Evolutionary conservation across 768 basidiomycete species (phyloP).

Genomic region (Infundibulicybe gibba): DNA sequence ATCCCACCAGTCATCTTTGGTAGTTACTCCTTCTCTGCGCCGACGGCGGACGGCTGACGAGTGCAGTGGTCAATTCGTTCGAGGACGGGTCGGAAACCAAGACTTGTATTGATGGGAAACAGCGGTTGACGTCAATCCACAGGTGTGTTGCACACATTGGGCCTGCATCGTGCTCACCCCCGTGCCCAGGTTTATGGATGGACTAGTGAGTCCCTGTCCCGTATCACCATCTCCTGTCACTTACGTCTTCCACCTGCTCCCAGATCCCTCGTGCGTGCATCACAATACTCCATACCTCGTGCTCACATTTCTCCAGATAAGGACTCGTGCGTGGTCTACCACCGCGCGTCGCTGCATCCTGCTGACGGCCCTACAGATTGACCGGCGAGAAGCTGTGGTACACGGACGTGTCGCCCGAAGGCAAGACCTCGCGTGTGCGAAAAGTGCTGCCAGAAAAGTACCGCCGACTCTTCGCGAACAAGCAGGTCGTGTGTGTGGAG

Average conservation of each 20-base stretch:
- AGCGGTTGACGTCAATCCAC: slow-evolving; percentile 64
- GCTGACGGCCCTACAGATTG: not conserved
- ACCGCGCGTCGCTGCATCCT: no score
- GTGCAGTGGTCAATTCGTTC: slow-evolving; percentile 38
- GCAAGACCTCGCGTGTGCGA: slow-evolving; percentile 10
- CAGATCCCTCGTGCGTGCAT: no score
- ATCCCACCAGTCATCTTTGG: slow-evolving; percentile 71
- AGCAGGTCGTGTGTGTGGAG: slow-evolving; percentile 81
- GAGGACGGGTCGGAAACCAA: slow-evolving; percentile 47
- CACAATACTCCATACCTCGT: no score
- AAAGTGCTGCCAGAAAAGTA: slow-evolving; percentile 50
- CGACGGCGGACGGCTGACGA: no score
- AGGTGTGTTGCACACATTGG: slow-evolving; percentile 30
- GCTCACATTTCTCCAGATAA: no score
- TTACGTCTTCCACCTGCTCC: no score
- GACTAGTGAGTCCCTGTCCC: not conserved
- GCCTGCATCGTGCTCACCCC: not conserved
- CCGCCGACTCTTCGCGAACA: slow-evolving; percentile 59
- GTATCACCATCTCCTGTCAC: no score
- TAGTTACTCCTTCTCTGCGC: slow-evolving; percentile 19
- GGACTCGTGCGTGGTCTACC: no score
- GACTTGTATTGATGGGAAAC: slow-evolving; percentile 69
- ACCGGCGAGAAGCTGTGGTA: slow-evolving; percentile 50
- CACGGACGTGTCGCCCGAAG: slow-evolving; percentile 22
- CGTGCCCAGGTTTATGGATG: no score